Evolutionary conservation across 169 alveolate species (phyloP).

Genomic region (Perkinsus chesapeaki): DNA sequence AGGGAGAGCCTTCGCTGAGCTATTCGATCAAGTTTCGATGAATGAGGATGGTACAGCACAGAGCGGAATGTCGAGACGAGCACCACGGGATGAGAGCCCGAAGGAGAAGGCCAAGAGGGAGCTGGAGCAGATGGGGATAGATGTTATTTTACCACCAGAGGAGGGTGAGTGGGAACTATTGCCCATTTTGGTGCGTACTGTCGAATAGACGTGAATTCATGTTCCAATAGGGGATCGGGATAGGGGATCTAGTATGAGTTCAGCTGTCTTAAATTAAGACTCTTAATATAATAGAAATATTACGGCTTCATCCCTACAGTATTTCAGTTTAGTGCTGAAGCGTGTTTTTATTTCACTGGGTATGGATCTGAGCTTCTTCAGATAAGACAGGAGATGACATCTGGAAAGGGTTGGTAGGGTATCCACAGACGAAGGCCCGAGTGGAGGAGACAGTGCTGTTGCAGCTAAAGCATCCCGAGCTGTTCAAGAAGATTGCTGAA

Average conservation of each 20-base stretch:
- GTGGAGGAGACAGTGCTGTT: conserved; percentile 71
- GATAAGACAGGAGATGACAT: neutral
- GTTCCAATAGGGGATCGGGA: no score
- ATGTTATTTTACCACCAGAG: neutral
- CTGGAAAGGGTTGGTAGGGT: neutral
- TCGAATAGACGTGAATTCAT: neutral
- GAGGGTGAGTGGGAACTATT: neutral
- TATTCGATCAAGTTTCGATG: neutral
- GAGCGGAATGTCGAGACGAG: neutral
- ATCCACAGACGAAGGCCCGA: conserved; percentile 37
- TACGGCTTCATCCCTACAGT: no score
- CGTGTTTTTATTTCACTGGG: neutral
- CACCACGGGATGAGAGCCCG: neutral
- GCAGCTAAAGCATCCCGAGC: conserved; percentile 62
- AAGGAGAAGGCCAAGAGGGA: conserved; percentile 1
- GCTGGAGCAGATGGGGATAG: conserved; percentile 7
- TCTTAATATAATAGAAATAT: no score
- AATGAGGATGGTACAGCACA: neutral
- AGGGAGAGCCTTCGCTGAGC: conserved; percentile 2
- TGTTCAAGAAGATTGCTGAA: conserved; percentile 60
- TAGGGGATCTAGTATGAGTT: no score
- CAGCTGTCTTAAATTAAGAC: no score
- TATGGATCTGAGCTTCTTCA: neutral
- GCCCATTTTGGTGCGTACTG: neutral
- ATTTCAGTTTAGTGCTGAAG: no score